phyloP scores from a whole-genome alignment of 805 yeast species.

The Metschnikowia corniflorae region DNA sequence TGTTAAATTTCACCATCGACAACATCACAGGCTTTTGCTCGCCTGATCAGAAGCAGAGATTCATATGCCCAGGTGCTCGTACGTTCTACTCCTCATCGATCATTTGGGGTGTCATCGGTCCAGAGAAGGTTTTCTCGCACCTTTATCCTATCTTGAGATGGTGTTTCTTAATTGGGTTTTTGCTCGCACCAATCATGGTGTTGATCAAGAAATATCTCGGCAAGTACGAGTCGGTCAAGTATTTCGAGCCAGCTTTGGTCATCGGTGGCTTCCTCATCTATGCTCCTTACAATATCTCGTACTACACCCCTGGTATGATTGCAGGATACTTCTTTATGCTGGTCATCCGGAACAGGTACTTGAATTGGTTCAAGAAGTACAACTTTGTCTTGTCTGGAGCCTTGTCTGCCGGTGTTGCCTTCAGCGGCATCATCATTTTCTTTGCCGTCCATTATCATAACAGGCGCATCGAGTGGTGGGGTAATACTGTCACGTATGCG shows the following conservation, averaged over 20 bases:
- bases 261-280: constrained; percentile 53
- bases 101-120: constrained; percentile 43
- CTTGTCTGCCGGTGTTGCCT: constrained; percentile 41
- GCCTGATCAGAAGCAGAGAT: constrained; percentile 24
- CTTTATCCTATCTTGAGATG: constrained; percentile 20
- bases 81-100: constrained; percentile 42
- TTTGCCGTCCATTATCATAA: constrained; percentile 24
- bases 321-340: constrained; percentile 33
- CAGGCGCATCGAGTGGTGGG: constrained; percentile 58
- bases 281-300: constrained; percentile 44
- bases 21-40: constrained; percentile 33
- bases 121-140: constrained; percentile 15
- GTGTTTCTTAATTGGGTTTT: constrained; percentile 36
- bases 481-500: constrained; percentile 38
- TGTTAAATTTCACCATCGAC: constrained; percentile 40
- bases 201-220: constrained; percentile 40
- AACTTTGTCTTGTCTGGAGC: constrained; percentile 43
- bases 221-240: constrained; percentile 23
- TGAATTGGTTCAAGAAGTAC: constrained; percentile 44
- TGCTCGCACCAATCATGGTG: constrained; percentile 36
- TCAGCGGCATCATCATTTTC: constrained; percentile 36
- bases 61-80: constrained; percentile 40
- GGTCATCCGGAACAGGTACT: constrained; percentile 36
- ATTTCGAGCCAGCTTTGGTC: constrained; percentile 37
- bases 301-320: constrained; percentile 13